phyloP scores from a whole-genome alignment of 1,284 basidiomycete genomes.

The Ustilago bromivora region DNA sequence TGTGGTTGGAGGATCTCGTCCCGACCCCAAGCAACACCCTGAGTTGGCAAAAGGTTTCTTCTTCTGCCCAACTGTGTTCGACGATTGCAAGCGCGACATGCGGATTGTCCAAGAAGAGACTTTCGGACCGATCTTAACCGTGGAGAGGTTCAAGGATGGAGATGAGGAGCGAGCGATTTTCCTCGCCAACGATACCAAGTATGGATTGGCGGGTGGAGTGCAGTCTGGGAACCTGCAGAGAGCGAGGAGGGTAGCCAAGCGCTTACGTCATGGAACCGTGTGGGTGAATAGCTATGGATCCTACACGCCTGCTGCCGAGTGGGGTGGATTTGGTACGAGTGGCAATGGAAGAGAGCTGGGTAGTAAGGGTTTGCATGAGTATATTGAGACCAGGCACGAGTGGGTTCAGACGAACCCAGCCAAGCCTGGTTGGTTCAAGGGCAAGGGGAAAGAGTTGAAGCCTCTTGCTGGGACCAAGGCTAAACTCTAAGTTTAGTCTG shows the following conservation, averaged over 20 bases:
- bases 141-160: conserved; percentile 66
- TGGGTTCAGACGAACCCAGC: conserved; percentile 63
- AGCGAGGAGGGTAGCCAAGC: conserved; percentile 61
- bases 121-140: conserved; percentile 68
- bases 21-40: conserved; percentile 56
- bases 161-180: conserved; percentile 65
- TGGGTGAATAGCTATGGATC: conserved; percentile 68
- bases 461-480: conserved; percentile 24
- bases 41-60: conserved; percentile 67
- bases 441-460: conserved; percentile 23
- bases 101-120: conserved; percentile 69
- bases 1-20: conserved; percentile 60
- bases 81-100: conserved; percentile 67
- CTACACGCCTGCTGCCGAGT: conserved; percentile 67
- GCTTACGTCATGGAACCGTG: conserved; percentile 66
- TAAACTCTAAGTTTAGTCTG: conserved; percentile 15
- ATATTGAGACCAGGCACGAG: conserved; percentile 66
- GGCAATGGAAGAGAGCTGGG: conserved; percentile 69
- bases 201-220: conserved; percentile 67
- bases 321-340: conserved; percentile 68
- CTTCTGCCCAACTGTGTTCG: conserved; percentile 68
- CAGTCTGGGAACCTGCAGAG: conserved; percentile 58
- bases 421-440: conserved; percentile 66
- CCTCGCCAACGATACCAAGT: conserved; percentile 68
- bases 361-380: conserved; percentile 66